Evolutionary conservation across 768 basidiomycete genomes (phyloP), one percentile per base, ranked within the genome.

Genomic region (Tephrocybe sp.): DNA sequence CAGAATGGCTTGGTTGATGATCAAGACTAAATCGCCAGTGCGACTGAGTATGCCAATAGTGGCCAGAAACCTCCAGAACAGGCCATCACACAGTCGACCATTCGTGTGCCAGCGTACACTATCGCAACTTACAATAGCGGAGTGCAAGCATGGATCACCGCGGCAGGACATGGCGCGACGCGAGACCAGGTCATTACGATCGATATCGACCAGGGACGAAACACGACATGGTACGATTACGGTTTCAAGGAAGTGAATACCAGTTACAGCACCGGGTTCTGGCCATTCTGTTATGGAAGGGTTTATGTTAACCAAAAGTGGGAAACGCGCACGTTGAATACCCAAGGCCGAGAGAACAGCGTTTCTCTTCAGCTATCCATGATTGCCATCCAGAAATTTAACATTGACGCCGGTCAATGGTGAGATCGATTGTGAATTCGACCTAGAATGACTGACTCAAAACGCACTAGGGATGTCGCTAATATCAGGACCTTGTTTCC

Each of bases 401-500:
- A 51, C 44, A 25, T 51, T 15, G 18, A n/a, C 5, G 2, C 50
- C 9, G 50, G 50, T 21, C 21, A 24, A 38, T 51, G 50, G 50
- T 51, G 43, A 51, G 50, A 24, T 46, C n/a, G n/a, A n/a, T n/a
- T n/a, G 24, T 26, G 7, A 25, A 7, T 51, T 25, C 15, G 32
- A 25, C 13, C 21, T 12, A n/a, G 9, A 44, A 9, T 34, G 16
- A 13, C 28, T 1, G n/a, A 16, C 19, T 7, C 30, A 8, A n/a
- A n/a, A n/a, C n/a, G 5, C 16, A 15, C n/a, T 30, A 46, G 50
- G 50, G 43, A 51, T 39, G 31, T 38, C 24, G 12, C 43, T 15
- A 38, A 51, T 37, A 39, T 51, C 42, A 51, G 37, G 43, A 30
- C 50, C 18, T 26, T 51, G n/a, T 51, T 51, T 44, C 50, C 50